These are phyloP conservation scores for Catharanthus roseus DNA, from an alignment of 257 asterid genomes.

Conservation along the genomic window DNA sequence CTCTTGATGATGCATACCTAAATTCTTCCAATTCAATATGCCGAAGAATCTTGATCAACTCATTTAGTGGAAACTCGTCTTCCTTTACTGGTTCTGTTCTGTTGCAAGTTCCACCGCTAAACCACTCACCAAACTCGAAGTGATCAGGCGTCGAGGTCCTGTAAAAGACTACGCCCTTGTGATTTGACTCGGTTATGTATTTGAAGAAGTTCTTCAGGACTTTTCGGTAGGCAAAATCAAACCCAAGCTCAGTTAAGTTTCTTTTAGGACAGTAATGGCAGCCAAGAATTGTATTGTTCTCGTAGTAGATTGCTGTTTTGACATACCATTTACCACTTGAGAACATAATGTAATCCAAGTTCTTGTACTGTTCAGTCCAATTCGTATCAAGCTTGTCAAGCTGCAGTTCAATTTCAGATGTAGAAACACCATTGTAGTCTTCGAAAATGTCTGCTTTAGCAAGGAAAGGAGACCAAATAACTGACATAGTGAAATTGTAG, in stretches of 20 bases:
- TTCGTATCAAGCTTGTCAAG: conserved; percentile 58
- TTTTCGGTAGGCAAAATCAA: conserved; percentile 46
- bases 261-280: conserved; percentile 57
- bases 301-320: conserved; percentile 58
- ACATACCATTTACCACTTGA: conserved; percentile 72
- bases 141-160: conserved; percentile 65
- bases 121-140: conserved; percentile 75
- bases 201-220: conserved; percentile 47
- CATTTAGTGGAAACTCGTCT: conserved; percentile 44
- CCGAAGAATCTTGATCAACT: conserved; percentile 36
- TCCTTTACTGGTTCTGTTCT: conserved; percentile 47
- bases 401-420: conserved; percentile 61
- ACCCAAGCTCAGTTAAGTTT: conserved; percentile 57
- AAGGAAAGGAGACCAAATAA: conserved; percentile 77
- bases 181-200: conserved; percentile 40
- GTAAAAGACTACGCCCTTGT: conserved; percentile 46
- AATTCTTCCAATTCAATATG: conserved; percentile 50
- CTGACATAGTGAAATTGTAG: conserved; percentile 56
- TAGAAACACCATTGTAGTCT: conserved; percentile 57
- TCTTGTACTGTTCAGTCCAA: conserved; percentile 51
- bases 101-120: conserved; percentile 57
- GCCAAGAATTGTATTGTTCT: conserved; percentile 43
- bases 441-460: conserved; percentile 60
- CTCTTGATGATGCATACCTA: conserved; percentile 30
- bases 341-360: conserved; percentile 51